A percentile compares a stretch with the other conserved stretches of the same genome.
phyloP scores from a whole-genome alignment of 2,329 filamentous ascomycete genomes.

The Bisporella sp. region DNA sequence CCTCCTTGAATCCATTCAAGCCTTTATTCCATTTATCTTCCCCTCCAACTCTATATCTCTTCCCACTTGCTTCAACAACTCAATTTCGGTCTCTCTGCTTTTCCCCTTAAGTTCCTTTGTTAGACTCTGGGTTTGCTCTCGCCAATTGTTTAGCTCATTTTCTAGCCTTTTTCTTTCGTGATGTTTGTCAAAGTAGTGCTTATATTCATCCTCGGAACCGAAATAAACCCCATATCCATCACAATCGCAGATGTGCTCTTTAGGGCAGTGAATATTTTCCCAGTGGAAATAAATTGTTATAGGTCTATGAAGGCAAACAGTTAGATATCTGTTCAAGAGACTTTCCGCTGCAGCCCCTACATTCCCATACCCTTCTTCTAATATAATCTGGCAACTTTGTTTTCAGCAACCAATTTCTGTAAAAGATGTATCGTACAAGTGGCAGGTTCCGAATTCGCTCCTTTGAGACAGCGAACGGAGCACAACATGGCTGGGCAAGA shows the following conservation, averaged over 20 bases:
- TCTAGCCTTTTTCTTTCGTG: conserved; percentile 1
- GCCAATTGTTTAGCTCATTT: neutral
- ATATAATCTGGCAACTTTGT: conserved; percentile 46
- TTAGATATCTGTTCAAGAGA: no score
- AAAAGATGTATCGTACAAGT: conserved; percentile 45
- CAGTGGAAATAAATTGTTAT: conserved; percentile 59
- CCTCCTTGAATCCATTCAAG: conserved; percentile 1
- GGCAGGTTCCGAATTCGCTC: conserved; percentile 43
- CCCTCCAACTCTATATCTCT: conserved; percentile 1
- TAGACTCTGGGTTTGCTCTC: neutral
- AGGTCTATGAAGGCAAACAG: conserved; percentile 17
- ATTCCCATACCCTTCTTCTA: conserved; percentile 56
- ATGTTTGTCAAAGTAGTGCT: no score
- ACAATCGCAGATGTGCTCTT: conserved; percentile 24
- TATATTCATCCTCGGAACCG: no score
- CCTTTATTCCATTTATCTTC: conserved; percentile 1
- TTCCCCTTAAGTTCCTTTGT: neutral
- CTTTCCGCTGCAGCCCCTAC: conserved; percentile 21
- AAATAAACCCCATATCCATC: conserved; percentile 10
- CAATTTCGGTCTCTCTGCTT: neutral
- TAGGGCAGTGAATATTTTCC: conserved; percentile 29
- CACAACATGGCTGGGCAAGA: conserved; percentile 52
- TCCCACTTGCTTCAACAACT: neutral
- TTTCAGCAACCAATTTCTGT: conserved; percentile 52
- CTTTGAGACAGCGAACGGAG: conserved; percentile 55